Evolutionary conservation across 345 rosid genomes (phyloP), one percentile per base, ranked within the genome.

Genomic region (Lumnitzera littorea): DNA sequence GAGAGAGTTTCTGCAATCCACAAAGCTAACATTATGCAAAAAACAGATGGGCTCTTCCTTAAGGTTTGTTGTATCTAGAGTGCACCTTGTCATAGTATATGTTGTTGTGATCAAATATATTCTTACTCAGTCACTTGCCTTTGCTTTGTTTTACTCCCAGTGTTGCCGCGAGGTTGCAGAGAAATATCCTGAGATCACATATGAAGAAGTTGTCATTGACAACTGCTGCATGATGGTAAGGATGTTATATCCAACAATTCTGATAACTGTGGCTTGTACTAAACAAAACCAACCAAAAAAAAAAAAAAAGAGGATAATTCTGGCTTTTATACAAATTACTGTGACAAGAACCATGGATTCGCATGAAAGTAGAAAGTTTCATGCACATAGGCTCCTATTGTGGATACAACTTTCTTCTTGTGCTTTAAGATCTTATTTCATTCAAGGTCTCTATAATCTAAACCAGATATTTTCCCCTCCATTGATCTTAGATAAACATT

Each of bases 181-280:
- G 80, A 91, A 91, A 81, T 95, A 91, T 65, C 99, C 99, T 20
- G 99, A 95, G 73, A 88, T 91, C 51, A 72, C 36, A 25, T 95
- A 91, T 51, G 99, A 95, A 80, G 99, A 95, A 82, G 99, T 95
- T 57, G 99, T 95, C 70, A 95, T 95, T 58, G 99, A 95, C 80
- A 95, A 95, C 77, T 95, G 99, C 72, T 91, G 98, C 72, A 95
- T 95, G 99, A 95, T 91, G 99, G 99, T 95, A 85, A 60, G 58
- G 48, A 60, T 24, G 55, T 53, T 56, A 48, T 29, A 56, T 51
- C 47, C 13, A 54, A 57, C 25, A 57, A 25, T 16, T 49, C 48
- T 9, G 23, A n/a, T 36, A 36, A 56, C 25, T 36, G 12, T 61
- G 11, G 24, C 46, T 31, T 4, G 5, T 50, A 12, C 3, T 4